Base-by-base conservation (phyloP, 2,329 filamentous ascomycete species). In the Cladophialophora carrionii region DNA sequence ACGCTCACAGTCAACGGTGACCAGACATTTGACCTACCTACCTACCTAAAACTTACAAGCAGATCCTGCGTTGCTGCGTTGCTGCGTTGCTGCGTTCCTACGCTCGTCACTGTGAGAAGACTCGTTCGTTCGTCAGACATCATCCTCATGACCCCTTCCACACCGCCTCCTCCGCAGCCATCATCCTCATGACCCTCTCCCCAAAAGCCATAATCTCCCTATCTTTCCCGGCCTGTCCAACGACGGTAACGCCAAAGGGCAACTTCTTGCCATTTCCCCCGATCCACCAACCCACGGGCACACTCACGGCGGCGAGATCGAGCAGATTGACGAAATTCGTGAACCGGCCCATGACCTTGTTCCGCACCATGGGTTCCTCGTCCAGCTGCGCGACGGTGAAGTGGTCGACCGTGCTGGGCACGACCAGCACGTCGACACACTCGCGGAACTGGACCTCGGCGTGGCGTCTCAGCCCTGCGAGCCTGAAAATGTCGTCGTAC, bases 241-340 rank as follows among this genome's bases (percentile, higher is more conserved):
- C 41, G 26, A 72, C 66, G 10, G 72, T 70, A 14, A 72, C 68
- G 7, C 66, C 66, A 54, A 72, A 73, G 1, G 71, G 71, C 57
- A 73, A 48, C 34, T 62, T 54, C 49, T 31, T 55, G 14, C 57
- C 58, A 20, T 43, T 55, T n/a, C 12, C 26, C 32, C 37, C 56
- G 17, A 6, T 32, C 60, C 59, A 76, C 76, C 24, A 65, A 73
- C 5, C 81, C 84, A 2, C 37, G n/a, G 84, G 83, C 8, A 87
- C 77, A 1, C 82, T 78, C 8, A 85, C 70, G 3, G 82, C 84
- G 43, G 81, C 82, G 69, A 86, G 78, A 72, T 88, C 85, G 20
- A 88, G 73, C 26, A 88, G 82, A 69, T 88, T 88, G n/a, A 82
- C 86, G 69, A 84, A 87, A 70, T 87, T 85, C 0, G 85, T 86